phyloP scores from a whole-genome alignment of 202 grass and related monocot species.

The Hordeum pubiflorum region DNA sequence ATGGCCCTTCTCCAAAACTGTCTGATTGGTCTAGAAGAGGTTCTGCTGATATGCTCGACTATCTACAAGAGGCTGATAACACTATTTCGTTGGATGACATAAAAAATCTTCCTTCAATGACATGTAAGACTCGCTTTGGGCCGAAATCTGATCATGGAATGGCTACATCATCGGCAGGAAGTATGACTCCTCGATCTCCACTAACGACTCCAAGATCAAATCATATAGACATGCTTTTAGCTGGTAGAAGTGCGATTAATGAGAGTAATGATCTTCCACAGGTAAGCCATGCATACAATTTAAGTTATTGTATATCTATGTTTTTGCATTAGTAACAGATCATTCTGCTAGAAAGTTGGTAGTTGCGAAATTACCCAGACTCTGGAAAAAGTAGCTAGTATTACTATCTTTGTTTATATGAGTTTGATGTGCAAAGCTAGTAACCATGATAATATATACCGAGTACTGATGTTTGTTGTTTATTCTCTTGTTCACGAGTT shows the following conservation, averaged over 20 bases:
- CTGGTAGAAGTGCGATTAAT: slow-evolving; percentile 59
- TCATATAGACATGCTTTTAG: slow-evolving; percentile 92
- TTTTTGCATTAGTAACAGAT: neutral
- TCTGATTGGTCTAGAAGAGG: slow-evolving; percentile 82
- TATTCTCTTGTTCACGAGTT: slow-evolving; percentile 7
- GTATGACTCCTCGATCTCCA: slow-evolving; percentile 95
- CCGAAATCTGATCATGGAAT: slow-evolving; percentile 96
- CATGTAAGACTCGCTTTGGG: slow-evolving; percentile 92
- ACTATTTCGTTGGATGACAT: slow-evolving; percentile 84
- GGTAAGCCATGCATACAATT: slow-evolving; percentile 36
- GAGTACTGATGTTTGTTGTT: neutral
- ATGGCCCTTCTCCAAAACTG: slow-evolving; percentile 77
- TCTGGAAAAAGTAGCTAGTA: neutral
- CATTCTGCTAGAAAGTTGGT: slow-evolving; percentile 4
- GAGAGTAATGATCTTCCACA: slow-evolving; percentile 80
- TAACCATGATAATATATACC: neutral
- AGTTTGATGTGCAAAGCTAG: slow-evolving; percentile 12
- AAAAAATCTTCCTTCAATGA: slow-evolving; percentile 80
- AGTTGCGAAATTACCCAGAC: neutral
- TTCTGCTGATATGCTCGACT: slow-evolving; percentile 89
- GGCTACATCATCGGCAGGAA: slow-evolving; percentile 92
- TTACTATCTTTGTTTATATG: neutral
- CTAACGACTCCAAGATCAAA: slow-evolving; percentile 77
- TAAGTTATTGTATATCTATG: slow-evolving; percentile 5
- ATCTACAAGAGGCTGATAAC: slow-evolving; percentile 69